Conservation (phyloP, 2,329 filamentous ascomycete species). For the Chaetomiaceae sp. region DNA sequence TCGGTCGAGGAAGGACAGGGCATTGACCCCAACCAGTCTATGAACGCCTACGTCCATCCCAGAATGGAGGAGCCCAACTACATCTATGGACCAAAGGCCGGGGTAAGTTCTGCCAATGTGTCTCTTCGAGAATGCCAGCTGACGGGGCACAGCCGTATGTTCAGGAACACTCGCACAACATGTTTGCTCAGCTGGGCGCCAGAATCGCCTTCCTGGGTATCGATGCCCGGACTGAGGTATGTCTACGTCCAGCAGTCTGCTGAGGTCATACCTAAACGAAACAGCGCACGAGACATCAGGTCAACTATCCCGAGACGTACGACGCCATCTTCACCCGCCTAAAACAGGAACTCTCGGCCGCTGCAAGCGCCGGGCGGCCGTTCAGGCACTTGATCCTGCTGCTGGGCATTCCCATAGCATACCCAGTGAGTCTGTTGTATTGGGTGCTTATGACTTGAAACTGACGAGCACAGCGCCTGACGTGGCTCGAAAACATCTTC, state of each 20-base stretch:
- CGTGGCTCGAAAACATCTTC: conserved; percentile 95
- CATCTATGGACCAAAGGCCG: conserved; percentile 71
- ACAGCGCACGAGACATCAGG: conserved; percentile 78
- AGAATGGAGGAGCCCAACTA: conserved; percentile 62
- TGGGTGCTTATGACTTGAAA: background rate
- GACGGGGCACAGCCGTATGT: conserved; percentile 79
- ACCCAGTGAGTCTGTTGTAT: conserved; percentile 53
- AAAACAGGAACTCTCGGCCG: conserved; percentile 64
- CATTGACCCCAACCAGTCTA: conserved; percentile 66
- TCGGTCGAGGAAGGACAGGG: conserved; percentile 54
- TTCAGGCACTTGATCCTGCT: conserved; percentile 87
- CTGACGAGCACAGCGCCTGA: conserved; percentile 58
- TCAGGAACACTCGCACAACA: conserved; percentile 76
- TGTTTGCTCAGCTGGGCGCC: conserved; percentile 79
- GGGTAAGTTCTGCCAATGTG: conserved; percentile 45
- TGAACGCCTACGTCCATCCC: conserved; percentile 66
- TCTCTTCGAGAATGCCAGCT: conserved; percentile 26
- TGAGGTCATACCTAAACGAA: background rate
- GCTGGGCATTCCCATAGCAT: conserved; percentile 81
- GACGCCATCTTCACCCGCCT: conserved; percentile 76
- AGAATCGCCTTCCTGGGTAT: conserved; percentile 82
- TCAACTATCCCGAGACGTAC: conserved; percentile 92
- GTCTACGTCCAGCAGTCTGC: conserved; percentile 53
- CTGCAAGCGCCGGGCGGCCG: conserved; percentile 61
- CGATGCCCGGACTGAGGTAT: conserved; percentile 84